These are phyloP conservation scores for Saturnispora sekii DNA, from an alignment of 805 yeast genomes.

Conservation along the genomic window DNA sequence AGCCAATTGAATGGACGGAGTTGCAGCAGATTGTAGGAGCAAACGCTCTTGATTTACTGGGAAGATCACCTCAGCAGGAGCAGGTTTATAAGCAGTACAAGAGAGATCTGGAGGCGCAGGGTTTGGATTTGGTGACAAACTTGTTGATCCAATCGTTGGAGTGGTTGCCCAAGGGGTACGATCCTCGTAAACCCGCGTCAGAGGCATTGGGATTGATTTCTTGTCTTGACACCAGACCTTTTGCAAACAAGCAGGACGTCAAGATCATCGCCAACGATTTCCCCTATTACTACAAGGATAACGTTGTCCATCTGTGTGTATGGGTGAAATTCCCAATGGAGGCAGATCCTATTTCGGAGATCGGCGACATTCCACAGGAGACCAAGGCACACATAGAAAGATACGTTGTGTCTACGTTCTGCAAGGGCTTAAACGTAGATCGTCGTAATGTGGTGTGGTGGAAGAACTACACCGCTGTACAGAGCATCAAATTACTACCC, in stretches of 20 bases:
- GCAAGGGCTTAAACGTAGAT: constrained; percentile 32
- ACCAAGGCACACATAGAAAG: constrained; percentile 34
- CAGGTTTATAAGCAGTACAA: constrained; percentile 39
- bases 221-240: constrained; percentile 31
- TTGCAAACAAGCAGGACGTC: constrained; percentile 33
- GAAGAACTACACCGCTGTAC: constrained; percentile 60
- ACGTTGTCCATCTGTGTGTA: constrained; percentile 48
- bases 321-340: constrained; percentile 57
- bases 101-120: constrained; percentile 24
- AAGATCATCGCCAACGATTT: constrained; percentile 48
- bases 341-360: constrained; percentile 37
- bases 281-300: constrained; percentile 51
- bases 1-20: constrained; percentile 40
- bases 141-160: constrained; percentile 37
- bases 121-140: constrained; percentile 37
- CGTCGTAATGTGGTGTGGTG: constrained; percentile 49
- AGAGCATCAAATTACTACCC: constrained; percentile 56
- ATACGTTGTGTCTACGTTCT: constrained; percentile 41
- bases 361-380: constrained; percentile 41
- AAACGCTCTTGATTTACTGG: constrained; percentile 38
- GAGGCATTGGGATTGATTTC: constrained; percentile 15
- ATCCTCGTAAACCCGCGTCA: constrained; percentile 1
- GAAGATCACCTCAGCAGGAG: constrained; percentile 38
- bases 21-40: constrained; percentile 28
- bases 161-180: constrained; percentile 35